Percentiles rank a stretch among this genome's conserved stretches.
Evolutionary conservation across 1,284 basidiomycete genomes (phyloP).

Genomic region (Ustilago lituana): DNA sequence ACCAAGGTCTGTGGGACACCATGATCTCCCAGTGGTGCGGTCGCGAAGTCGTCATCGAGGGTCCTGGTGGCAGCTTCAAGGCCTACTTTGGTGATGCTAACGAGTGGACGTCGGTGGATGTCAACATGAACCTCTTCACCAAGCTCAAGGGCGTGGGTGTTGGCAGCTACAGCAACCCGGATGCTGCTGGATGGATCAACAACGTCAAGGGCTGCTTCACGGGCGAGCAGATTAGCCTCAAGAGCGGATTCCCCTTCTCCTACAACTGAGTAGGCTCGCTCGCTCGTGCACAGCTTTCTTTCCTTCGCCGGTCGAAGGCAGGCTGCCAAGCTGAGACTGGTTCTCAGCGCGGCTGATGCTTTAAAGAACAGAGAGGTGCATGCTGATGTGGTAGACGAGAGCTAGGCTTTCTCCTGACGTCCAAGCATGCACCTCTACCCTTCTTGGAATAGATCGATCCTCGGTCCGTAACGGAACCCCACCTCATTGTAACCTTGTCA

Average conservation of each 20-base stretch:
- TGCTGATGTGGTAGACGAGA: neutral
- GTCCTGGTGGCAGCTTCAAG: slow-evolving; percentile 40
- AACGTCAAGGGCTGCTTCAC: slow-evolving; percentile 45
- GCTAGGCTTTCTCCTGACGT: neutral
- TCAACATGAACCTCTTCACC: slow-evolving; percentile 47
- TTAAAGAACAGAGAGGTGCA: too few species aligned
- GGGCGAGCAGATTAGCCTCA: slow-evolving; percentile 27
- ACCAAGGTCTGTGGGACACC: slow-evolving; percentile 31
- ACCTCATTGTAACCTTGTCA: slow-evolving; percentile 5
- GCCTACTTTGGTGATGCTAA: slow-evolving; percentile 50
- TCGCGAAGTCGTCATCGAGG: slow-evolving; percentile 34
- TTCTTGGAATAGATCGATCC: too few species aligned
- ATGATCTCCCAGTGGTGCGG: slow-evolving; percentile 47
- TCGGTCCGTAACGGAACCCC: neutral
- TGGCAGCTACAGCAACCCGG: slow-evolving; percentile 25
- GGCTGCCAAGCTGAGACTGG: neutral
- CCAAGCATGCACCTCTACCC: too few species aligned
- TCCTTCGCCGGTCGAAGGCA: slow-evolving; percentile 15
- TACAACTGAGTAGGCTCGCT: slow-evolving; percentile 17
- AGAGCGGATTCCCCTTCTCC: slow-evolving; percentile 32
- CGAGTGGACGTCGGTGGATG: slow-evolving; percentile 41
- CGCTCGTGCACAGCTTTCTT: too few species aligned
- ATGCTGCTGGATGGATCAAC: slow-evolving; percentile 39
- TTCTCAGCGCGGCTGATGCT: too few species aligned
- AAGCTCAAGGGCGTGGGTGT: slow-evolving; percentile 35